These are phyloP conservation scores for Mercurialis annua DNA, from an alignment of 345 rosid genomes.

Conservation along the genomic window DNA sequence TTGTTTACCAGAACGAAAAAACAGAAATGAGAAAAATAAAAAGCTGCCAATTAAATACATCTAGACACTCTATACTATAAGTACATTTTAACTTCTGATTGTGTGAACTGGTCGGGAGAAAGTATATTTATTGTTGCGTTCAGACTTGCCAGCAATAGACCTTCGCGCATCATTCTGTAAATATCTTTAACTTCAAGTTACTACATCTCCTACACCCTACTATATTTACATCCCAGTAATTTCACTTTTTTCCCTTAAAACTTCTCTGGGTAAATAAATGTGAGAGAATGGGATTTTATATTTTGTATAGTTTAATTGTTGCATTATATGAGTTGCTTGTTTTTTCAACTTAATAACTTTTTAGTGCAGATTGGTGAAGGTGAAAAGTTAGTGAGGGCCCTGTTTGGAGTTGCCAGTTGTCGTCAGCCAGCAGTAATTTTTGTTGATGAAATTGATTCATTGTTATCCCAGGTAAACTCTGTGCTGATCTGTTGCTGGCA, in stretches of 20 bases:
- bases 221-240: background rate
- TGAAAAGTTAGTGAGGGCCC: constrained; percentile 96
- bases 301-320: background rate
- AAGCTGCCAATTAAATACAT: too few relatives aligned
- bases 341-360: background rate
- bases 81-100: background rate
- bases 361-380: constrained; percentile 90
- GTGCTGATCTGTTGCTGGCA: constrained; percentile 14
- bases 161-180: background rate
- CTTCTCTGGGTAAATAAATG: background rate
- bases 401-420: constrained; percentile 96
- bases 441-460: constrained; percentile 97
- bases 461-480: constrained; percentile 79
- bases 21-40: too few relatives aligned
- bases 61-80: too few relatives aligned
- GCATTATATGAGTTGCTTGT: background rate
- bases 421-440: constrained; percentile 99
- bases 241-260: background rate
- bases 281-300: background rate
- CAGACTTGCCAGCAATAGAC: background rate
- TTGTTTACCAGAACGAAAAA: too few relatives aligned
- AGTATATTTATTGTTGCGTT: background rate
- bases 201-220: background rate
- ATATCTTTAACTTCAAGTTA: background rate
- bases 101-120: background rate